phyloP scores from a whole-genome alignment of 352 stramenopile species.

The Phytophthora lateralis region DNA sequence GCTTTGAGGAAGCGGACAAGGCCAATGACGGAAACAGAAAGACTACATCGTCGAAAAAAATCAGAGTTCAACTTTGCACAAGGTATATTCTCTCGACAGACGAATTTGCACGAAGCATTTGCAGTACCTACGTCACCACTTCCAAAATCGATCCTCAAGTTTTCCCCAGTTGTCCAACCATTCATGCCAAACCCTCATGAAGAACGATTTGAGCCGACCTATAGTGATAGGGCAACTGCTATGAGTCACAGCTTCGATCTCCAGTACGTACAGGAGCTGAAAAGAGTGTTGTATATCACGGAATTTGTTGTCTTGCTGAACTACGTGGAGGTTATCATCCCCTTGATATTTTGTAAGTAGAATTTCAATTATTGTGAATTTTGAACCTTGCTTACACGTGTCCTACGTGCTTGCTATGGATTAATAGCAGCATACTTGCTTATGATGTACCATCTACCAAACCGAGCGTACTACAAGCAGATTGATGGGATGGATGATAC shows the following conservation, averaged over 20 bases:
- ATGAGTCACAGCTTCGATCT: constrained; percentile 1
- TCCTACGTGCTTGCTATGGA: not conserved
- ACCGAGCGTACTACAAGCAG: constrained; percentile 32
- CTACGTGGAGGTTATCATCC: constrained; percentile 31
- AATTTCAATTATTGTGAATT: not conserved
- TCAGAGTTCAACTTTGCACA: constrained; percentile 16
- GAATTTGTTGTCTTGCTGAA: constrained; percentile 26
- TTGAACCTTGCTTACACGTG: not conserved
- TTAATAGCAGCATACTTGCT: constrained; percentile 25
- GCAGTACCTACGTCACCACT: not conserved
- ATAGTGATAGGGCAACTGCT: not conserved
- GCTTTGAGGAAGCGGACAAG: not conserved
- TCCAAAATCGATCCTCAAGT: not conserved
- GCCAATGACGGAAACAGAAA: not conserved
- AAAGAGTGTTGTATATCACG: constrained; percentile 20
- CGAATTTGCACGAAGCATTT: not conserved
- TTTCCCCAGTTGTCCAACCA: constrained; percentile 7
- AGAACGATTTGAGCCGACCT: not conserved
- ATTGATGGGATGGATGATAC: constrained; percentile 5
- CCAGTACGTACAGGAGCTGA: constrained; percentile 14
- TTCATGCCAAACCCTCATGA: no score
- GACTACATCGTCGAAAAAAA: not conserved
- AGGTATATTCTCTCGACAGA: constrained; percentile 9
- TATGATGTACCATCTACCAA: constrained; percentile 30
- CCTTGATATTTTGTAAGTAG: constrained; percentile 22